Base-by-base conservation (phyloP, 345 rosid genomes). In the Gossypium bickii region DNA sequence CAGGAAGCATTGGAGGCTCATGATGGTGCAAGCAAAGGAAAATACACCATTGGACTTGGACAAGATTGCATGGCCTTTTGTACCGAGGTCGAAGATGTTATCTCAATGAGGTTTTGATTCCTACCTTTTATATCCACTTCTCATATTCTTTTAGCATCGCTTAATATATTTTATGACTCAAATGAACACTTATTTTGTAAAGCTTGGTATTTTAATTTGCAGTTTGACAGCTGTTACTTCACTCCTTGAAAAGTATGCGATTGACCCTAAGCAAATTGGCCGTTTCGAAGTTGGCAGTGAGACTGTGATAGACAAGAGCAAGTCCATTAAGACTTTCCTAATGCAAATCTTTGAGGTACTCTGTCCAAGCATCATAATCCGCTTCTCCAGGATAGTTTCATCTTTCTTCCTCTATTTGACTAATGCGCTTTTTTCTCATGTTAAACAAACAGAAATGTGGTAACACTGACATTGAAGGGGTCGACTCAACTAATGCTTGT, bases 281-380 rank as follows among this genome's bases (percentile, higher is more conserved):
- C 94, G 99, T 11, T 83, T 96, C 56, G 98, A 96, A 88, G 99
- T 96, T 51, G 99, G 99, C 62, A 96, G 99, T 73, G 99, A 96
- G 83, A 96, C 99, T 47, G 98, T 96, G 29, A 96, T 96, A 52
- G 98, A 96, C 83, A 96, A 96, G 86, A 96, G 99, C 88, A 96
- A 96, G 78, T 93, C 99, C 73, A 96, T 96, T 72, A 96, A 96
- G 82, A 96, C 99, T 10, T 96, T 96, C 86, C 78, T 96, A 87
- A 96, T 96, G 99, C 98, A 83, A 83, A 87, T 96, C 82, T 96
- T 96, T 77, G 99, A 96, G 99, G 99, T 96, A 82, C 38, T 47
- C 52, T 65, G 67, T 34, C 77, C 15, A 34, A 13, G 15, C 65
- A 13, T 47, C 65, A 17, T 20, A 8, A 17, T 62, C 27, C 73